Evolutionary conservation across 192 early-diverging fungal genomes (phyloP).

Genomic region (Coemansia sp.): DNA sequence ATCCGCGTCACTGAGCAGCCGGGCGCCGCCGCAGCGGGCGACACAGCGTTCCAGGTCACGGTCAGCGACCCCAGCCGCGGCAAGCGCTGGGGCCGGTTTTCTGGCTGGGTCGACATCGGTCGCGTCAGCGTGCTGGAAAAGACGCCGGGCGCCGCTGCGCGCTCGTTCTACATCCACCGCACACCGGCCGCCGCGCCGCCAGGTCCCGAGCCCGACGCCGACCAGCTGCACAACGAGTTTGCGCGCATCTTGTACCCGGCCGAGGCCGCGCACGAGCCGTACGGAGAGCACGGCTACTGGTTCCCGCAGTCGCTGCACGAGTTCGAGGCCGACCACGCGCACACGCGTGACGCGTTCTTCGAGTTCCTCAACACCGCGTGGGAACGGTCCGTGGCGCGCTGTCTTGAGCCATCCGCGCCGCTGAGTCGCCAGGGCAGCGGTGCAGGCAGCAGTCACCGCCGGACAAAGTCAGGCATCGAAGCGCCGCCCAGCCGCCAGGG

Average conservation of each 20-base stretch:
- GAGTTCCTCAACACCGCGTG: slow-evolving; percentile 53
- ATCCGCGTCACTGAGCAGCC: slow-evolving; percentile 40
- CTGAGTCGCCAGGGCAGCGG: slow-evolving; percentile 48
- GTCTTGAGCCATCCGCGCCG: slow-evolving; percentile 30
- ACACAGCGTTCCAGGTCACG: slow-evolving; percentile 37
- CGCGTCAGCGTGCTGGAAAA: slow-evolving; percentile 51
- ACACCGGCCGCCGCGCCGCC: slow-evolving; percentile 9
- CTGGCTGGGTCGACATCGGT: slow-evolving; percentile 48
- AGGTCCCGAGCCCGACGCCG: slow-evolving; percentile 9
- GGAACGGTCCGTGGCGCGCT: slow-evolving; percentile 48
- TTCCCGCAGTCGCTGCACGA: slow-evolving; percentile 55
- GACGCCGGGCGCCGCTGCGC: slow-evolving; percentile 33
- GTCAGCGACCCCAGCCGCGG: slow-evolving; percentile 28
- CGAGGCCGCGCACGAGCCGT: slow-evolving; percentile 49
- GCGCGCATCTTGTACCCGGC: slow-evolving; percentile 45
- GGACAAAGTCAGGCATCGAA: slow-evolving; percentile 16
- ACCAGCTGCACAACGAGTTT: slow-evolving; percentile 44
- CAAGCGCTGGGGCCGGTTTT: slow-evolving; percentile 50
- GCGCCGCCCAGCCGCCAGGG: not conserved
- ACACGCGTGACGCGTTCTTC: slow-evolving; percentile 43
- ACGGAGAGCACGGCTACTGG: slow-evolving; percentile 54
- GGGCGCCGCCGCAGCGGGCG: not conserved
- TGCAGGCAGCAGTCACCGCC: slow-evolving; percentile 20
- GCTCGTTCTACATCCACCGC: slow-evolving; percentile 47
- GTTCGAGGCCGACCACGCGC: slow-evolving; percentile 48